Evolutionary conservation across 163 green algal genomes (phyloP).

Genomic region (Trebouxiophyceae sp.): DNA sequence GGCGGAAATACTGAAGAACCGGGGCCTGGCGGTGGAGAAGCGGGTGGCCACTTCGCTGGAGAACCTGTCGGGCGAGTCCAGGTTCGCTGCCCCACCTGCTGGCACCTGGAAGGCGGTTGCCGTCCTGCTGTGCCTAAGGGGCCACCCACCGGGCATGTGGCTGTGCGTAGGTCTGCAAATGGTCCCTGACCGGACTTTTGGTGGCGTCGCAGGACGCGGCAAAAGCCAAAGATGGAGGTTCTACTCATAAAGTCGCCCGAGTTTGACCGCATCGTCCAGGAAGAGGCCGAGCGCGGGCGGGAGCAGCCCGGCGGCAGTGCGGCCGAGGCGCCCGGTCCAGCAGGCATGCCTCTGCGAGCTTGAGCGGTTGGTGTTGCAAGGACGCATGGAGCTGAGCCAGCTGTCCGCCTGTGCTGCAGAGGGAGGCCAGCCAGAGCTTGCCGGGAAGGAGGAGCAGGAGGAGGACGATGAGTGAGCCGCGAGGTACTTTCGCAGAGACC

Average conservation of each 20-base stretch:
- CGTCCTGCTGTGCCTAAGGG: background rate
- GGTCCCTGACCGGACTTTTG: background rate
- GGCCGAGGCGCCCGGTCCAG: no score
- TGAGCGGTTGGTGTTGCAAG: no score
- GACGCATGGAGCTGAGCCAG: no score
- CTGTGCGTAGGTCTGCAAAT: background rate
- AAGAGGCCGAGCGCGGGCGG: constrained; percentile 25
- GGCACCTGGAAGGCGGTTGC: no score
- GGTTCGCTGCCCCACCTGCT: no score
- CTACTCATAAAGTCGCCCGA: constrained; percentile 55
- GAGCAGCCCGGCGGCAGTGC: no score
- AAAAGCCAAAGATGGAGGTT: constrained; percentile 81
- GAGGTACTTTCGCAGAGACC: no score
- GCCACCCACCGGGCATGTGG: background rate
- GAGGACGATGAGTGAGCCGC: no score
- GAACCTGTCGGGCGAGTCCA: constrained; percentile 17
- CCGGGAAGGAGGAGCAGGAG: no score
- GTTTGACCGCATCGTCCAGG: constrained; percentile 61
- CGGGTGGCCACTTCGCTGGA: constrained; percentile 33
- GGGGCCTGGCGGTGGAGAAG: constrained; percentile 59
- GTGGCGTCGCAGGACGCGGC: constrained; percentile 16
- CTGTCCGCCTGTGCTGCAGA: no score
- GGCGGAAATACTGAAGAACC: constrained; percentile 81
- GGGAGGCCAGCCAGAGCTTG: no score
- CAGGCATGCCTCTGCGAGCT: no score